A percentile compares a stretch with the other conserved stretches of the same genome.
Evolutionary conservation across 306 rosid species (phyloP).

Genomic region (Oemleria cerasiformis): DNA sequence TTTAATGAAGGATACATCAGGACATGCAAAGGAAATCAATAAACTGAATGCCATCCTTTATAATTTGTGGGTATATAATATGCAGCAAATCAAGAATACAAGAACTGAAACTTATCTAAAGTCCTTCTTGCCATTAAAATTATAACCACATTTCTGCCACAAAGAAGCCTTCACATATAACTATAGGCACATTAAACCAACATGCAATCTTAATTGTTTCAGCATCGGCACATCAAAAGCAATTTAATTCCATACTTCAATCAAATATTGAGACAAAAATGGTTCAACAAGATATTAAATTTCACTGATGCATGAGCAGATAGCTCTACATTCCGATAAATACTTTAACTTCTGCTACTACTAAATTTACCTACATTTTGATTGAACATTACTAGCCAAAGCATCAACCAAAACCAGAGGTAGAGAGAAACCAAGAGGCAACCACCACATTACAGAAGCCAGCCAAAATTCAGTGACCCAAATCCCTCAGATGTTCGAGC

Average conservation of each 20-base stretch:
- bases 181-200: neutral
- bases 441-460: constrained; percentile 35
- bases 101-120: neutral
- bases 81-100: neutral
- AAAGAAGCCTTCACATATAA: neutral
- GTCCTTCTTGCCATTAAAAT: neutral
- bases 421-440: constrained; percentile 12
- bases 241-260: neutral
- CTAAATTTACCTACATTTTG: neutral
- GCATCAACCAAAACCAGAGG: neutral
- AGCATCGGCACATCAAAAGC: neutral
- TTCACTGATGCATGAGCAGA: neutral
- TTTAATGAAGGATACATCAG: neutral
- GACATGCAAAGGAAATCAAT: neutral
- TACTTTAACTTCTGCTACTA: neutral
- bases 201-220: neutral
- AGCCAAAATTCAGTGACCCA: constrained; percentile 4
- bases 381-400: neutral
- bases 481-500: constrained; percentile 37
- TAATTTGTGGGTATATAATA: neutral
- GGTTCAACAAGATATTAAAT: constrained; percentile 2
- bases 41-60: neutral
- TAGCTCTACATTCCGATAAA: neutral
- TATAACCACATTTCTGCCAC: neutral
- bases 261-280: constrained; percentile 1